phyloP scores from a whole-genome alignment of 2,329 filamentous ascomycete species.

The Neonectria faginata region DNA sequence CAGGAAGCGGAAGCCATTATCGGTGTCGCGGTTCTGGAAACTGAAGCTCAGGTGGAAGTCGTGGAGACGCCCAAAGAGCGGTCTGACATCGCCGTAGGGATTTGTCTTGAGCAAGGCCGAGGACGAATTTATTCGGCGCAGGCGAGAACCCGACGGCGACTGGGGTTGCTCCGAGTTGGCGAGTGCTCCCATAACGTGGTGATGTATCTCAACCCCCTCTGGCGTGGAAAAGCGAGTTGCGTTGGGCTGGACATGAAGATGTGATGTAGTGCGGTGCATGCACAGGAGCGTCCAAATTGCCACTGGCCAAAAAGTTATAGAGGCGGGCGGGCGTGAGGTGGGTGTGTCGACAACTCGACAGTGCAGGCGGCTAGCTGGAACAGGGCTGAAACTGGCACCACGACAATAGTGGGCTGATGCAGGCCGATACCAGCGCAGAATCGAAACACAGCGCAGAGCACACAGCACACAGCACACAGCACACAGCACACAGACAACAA shows the following conservation, averaged over 20 bases:
- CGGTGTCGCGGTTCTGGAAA: constrained; percentile 24
- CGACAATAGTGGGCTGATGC: constrained; percentile 19
- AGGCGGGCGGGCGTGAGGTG: background rate
- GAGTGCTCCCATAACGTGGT: constrained; percentile 21
- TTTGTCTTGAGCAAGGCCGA: constrained; percentile 18
- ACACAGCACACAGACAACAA: background rate
- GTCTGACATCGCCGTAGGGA: constrained; percentile 20
- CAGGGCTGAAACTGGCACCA: constrained; percentile 26
- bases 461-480: background rate
- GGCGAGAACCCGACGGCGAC: constrained; percentile 12
- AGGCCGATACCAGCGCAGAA: constrained; percentile 21
- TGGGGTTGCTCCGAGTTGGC: constrained; percentile 17
- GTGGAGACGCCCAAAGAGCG: constrained; percentile 22
- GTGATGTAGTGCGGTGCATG: background rate
- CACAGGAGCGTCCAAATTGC: constrained; percentile 5
- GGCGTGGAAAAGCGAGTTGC: constrained; percentile 12
- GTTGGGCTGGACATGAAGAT: constrained; percentile 1
- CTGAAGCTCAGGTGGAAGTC: constrained; percentile 24
- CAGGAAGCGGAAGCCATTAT: constrained; percentile 21
- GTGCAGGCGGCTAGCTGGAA: constrained; percentile 24
- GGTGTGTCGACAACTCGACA: constrained; percentile 15
- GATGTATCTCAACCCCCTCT: constrained; percentile 19
- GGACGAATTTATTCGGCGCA: constrained; percentile 17
- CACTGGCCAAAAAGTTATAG: constrained; percentile 12
- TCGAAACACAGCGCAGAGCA: constrained; percentile 9